Conservation (phyloP, 108 stramenopile genomes). For the Licmophora abbreviata region DNA sequence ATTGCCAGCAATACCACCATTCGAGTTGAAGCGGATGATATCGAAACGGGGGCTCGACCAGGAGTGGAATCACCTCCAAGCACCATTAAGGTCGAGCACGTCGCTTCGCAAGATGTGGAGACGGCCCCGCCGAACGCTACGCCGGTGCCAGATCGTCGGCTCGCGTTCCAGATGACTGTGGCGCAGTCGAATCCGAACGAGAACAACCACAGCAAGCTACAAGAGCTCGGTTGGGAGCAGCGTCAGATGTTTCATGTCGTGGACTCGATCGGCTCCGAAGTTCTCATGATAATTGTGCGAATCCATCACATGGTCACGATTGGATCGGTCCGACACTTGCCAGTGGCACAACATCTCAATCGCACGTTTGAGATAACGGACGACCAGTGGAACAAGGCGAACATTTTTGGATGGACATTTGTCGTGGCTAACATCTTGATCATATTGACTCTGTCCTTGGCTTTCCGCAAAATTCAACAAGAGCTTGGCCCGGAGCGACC, state of each 20-base stretch:
- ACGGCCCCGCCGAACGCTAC: too few species aligned
- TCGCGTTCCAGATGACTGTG: too few species aligned
- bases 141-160: too few species aligned
- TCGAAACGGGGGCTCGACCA: too few species aligned
- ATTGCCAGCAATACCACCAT: too few species aligned
- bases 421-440: conserved; percentile 2
- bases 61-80: too few species aligned
- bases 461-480: conserved; percentile 1
- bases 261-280: conserved; percentile 14
- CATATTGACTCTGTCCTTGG: neutral
- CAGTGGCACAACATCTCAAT: conserved; percentile 15
- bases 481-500: conserved; percentile 1
- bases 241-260: conserved; percentile 13
- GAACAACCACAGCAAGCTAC: too few species aligned
- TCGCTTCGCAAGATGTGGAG: too few species aligned
- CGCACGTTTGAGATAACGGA: conserved; percentile 8
- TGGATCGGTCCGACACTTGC: conserved; percentile 4
- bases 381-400: conserved; percentile 13
- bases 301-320: conserved; percentile 9
- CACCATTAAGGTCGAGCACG: too few species aligned
- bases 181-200: too few species aligned
- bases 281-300: conserved; percentile 9
- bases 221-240: conserved; percentile 1
- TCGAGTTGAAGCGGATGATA: too few species aligned
- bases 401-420: conserved; percentile 11